Conservation (phyloP, 768 basidiomycete genomes). For the Thelephora ganbajun region DNA sequence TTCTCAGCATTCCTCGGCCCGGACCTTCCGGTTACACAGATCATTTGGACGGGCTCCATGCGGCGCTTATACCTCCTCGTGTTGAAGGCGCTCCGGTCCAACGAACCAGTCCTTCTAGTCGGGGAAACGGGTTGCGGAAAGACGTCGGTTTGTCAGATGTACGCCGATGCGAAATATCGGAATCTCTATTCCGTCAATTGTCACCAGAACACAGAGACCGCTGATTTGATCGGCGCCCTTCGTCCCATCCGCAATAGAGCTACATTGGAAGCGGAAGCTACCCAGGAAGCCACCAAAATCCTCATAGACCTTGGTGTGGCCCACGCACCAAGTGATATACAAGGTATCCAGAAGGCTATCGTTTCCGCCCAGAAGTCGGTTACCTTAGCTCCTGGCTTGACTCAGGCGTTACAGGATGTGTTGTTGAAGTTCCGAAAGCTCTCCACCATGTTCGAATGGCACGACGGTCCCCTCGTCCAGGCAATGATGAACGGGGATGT, state of each 20-base stretch:
- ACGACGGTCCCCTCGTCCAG: conserved; percentile 88
- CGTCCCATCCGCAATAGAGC: conserved; percentile 74
- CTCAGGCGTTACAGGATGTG: conserved; percentile 24
- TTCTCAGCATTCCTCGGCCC: conserved; percentile 39
- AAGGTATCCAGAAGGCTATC: conserved; percentile 4
- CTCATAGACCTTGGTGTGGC: conserved; percentile 26
- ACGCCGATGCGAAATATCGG: conserved; percentile 51
- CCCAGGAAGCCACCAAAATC: conserved; percentile 26
- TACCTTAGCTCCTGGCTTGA: conserved; percentile 19
- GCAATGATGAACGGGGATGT: conserved; percentile 81
- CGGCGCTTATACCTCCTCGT: conserved; percentile 77
- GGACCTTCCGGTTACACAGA: conserved; percentile 30
- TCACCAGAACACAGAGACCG: conserved; percentile 97
- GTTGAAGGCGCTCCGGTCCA: conserved; percentile 71
- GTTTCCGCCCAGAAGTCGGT: conserved; percentile 6
- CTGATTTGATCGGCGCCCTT: conserved; percentile 88
- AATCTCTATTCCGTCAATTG: conserved; percentile 72
- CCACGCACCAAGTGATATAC: background rate
- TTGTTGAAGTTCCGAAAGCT: conserved; percentile 33
- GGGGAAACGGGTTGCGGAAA: conserved; percentile 98
- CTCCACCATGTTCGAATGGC: conserved; percentile 89
- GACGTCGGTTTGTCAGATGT: conserved; percentile 90
- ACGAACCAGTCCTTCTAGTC: conserved; percentile 90
- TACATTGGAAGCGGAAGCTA: conserved; percentile 33
- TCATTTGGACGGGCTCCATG: conserved; percentile 93